Base-by-base conservation (phyloP, 306 rosid species). In the Cyamopsis tetragonoloba region DNA sequence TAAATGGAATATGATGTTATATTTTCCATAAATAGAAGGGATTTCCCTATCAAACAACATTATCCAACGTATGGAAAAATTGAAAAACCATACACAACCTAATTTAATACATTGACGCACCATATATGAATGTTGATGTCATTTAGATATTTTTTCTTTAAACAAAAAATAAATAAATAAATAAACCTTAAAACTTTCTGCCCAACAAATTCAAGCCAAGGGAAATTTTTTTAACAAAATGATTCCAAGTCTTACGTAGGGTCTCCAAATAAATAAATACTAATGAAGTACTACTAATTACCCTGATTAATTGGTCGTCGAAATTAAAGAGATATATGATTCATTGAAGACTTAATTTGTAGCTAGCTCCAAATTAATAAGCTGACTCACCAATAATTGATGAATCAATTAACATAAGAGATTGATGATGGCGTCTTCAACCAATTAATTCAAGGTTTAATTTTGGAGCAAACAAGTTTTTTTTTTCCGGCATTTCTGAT, bases 101-200 rank as follows among this genome's bases (percentile, higher is more conserved):
- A 57, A 61, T 73, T 62, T 49, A 73, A 62, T 72, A 47, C 77
- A 55, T 62, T 54, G 38, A 62, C 39, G 35, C 79, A 72, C 61
- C 73, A 71, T n/a, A n/a, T n/a, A n/a, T 60, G 30, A 62, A 77
- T 62, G 74, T 77, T 68, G 71, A 81, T 81, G 79, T 72, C 81
- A 77, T 77, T 76, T 67, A 37, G 70, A n/a, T n/a, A n/a, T n/a
- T n/a, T n/a, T n/a, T n/a, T n/a, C n/a, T n/a, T 39, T 80, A 38
- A 58, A 49, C 5, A 65, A 8, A 57, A 50, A 64, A 76, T n/a
- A n/a, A n/a, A n/a, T n/a, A n/a, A n/a, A n/a, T n/a, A n/a, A n/a
- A n/a, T n/a, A n/a, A n/a, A n/a, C n/a, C n/a, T n/a, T n/a, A 66
- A 61, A 30, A 54, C 73, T 63, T 30, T 76, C 67, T 38, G 59